Evolutionary conservation across 2,329 filamentous ascomycete species (phyloP), one percentile per base, ranked within the genome.

Genomic region (Trichoderma afroharzianum): DNA sequence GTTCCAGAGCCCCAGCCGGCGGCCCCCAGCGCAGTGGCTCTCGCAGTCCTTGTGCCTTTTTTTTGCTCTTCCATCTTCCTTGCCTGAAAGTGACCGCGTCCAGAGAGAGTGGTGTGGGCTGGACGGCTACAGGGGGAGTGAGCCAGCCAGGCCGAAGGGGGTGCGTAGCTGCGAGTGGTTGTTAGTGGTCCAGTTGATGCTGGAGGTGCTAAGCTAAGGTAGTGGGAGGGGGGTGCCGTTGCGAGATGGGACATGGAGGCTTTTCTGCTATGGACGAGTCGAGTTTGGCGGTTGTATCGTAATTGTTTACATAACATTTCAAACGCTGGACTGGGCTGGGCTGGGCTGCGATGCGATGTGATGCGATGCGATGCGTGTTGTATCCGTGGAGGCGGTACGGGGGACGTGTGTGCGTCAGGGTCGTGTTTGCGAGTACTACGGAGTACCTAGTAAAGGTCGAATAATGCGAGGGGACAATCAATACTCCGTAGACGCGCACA

Each of bases 351-450:
- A 55, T 66, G 47, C 14, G 63, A 28, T 64, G 62, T 9, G 61
- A n/a, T 47, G 61, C 39, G 63, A 24, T 53, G 63, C 32, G 63
- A 63, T 39, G 63, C 63, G 63, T 67, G 50, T 64, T 33, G 62
- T 32, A 64, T 53, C 43, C 12, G 9, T 57, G 8, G 32, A 36
- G 64, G 43, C 63, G 43, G 47, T 55, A 50, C 57, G 57, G 55
- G 47, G 28, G 26, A 53, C 57, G 57, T 70, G 64, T 68, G 47
- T 66, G 43, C 63, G 47, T 61, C 55, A n/a, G n/a, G 32, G 33
- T 62, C 66, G 66, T 68, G 66, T 68, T 68, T 68, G 66, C 57
- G 36, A 50, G 28, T n/a, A n/a, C n/a, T n/a, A n/a, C n/a, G n/a
- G n/a, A n/a, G n/a, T n/a, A n/a, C n/a, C n/a, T n/a, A n/a, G n/a